Percentiles rank a stretch among this genome's conserved stretches.
Evolutionary conservation across 139 green algal species (phyloP).

Genomic region (Chlorokybus atmophyticus): DNA sequence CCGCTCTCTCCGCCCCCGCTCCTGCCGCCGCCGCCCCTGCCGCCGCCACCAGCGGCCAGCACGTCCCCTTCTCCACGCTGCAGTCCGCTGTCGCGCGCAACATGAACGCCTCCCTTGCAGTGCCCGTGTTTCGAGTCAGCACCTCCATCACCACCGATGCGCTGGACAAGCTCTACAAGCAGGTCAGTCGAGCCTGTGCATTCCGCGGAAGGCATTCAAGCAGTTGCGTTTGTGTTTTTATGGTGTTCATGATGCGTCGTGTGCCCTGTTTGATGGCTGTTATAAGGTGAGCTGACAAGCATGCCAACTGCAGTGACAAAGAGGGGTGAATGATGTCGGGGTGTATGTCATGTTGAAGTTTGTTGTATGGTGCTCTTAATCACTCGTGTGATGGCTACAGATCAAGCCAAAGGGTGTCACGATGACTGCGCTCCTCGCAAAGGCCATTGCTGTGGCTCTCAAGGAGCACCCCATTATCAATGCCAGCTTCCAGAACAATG

Average conservation of each 20-base stretch:
- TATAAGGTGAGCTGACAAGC: too few species aligned
- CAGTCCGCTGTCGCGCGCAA: conserved; percentile 81
- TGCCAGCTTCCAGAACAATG: conserved; percentile 54
- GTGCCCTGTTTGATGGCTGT: too few species aligned
- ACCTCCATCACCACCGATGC: conserved; percentile 84
- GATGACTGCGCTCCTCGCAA: conserved; percentile 92
- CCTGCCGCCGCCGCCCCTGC: conserved; percentile 23
- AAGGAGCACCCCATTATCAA: conserved; percentile 81
- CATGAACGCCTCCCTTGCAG: conserved; percentile 83
- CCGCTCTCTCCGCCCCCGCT: conserved; percentile 17
- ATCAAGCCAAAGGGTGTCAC: conserved; percentile 97
- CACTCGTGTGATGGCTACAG: too few species aligned
- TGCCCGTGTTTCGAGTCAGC: conserved; percentile 85
- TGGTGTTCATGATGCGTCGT: too few species aligned
- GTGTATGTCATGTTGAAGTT: too few species aligned
- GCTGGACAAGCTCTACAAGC: conserved; percentile 86
- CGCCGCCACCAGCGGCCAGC: conserved; percentile 49
- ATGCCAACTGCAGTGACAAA: too few species aligned
- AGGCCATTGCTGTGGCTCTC: conserved; percentile 79
- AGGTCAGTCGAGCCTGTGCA: not conserved
- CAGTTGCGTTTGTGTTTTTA: too few species aligned
- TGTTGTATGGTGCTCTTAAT: too few species aligned
- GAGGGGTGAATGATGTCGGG: too few species aligned
- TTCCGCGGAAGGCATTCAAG: too few species aligned
- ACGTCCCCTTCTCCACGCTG: conserved; percentile 76